Evolutionary conservation across 352 stramenopile genomes (phyloP), one percentile per base, ranked within the genome.

Genomic region (Plasmopara viticola): DNA sequence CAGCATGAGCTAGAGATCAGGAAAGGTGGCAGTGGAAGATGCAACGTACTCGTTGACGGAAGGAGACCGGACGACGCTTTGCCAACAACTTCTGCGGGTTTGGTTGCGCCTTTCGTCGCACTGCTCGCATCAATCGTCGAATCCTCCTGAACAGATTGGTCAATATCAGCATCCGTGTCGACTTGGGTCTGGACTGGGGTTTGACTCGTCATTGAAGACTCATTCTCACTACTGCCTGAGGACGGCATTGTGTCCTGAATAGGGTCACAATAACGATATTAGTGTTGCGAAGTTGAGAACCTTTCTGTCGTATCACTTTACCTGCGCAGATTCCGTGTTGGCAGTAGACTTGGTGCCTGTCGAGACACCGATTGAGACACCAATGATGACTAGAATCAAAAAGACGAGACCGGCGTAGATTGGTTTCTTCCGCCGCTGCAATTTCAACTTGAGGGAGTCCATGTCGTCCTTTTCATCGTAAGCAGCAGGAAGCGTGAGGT

Each of bases 341-440:
- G 66, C 74, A 13, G 30, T 56, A 6, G 44, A 48, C 20, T 45
- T 56, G 9, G 18, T 14, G 12, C 8, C 30, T 8, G 56, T 46
- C n/a, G 48, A 51, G 5, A 76, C 46, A 1, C 63, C 69, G 29
- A 84, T 54, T 15, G 51, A 65, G 37, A 83, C 57, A 30, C 71
- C 69, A 34, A 85, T 68, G 31, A 85, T 48, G 6, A 85, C 68
- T 3, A 87, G 56, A 20, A 63, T 69, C 30, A 87, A 48, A 43
- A 85, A 72, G n/a, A 65, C 65, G 14, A 86, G 57, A 33, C 67
- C 74, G 33, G 64, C 68, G 67, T 77, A 76, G 40, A 87, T 84
- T n/a, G 74, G 69, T 55, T 85, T 87, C 67, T 87, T 87, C 30
- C 59, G 59, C 38, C 57, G 48, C 31, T 63, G 54, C 31, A 87